These are phyloP conservation scores for Kodamaea ohmeri DNA, from an alignment of 1,139 yeast species.

Conservation along the genomic window DNA sequence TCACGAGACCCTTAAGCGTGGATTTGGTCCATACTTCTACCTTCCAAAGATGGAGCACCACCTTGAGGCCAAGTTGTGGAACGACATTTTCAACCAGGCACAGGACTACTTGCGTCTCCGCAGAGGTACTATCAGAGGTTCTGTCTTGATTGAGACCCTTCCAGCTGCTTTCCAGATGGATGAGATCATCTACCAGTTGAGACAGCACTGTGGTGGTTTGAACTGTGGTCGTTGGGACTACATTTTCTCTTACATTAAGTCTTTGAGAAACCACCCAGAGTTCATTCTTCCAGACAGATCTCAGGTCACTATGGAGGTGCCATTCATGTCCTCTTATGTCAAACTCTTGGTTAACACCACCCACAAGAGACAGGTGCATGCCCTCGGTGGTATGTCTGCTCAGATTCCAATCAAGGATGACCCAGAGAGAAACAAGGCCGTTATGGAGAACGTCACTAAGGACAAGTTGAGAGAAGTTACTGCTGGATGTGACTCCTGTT, in stretches of 20 bases:
- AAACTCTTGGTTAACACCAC: conserved; percentile 27
- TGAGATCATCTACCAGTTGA: conserved; percentile 29
- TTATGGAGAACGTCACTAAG: conserved; percentile 26
- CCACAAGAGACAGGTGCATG: conserved; percentile 31
- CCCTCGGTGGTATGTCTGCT: conserved; percentile 34
- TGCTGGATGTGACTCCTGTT: conserved; percentile 78
- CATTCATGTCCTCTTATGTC: conserved; percentile 28
- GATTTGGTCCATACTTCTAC: conserved; percentile 30
- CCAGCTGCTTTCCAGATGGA: conserved; percentile 35
- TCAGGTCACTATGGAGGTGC: conserved; percentile 28
- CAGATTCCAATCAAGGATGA: conserved; percentile 32
- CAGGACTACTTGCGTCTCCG: conserved; percentile 24
- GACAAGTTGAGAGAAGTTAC: conserved; percentile 57
- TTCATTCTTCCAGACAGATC: conserved; percentile 27
- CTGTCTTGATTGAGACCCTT: conserved; percentile 31
- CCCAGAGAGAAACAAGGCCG: conserved; percentile 21
- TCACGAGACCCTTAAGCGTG: conserved; percentile 20
- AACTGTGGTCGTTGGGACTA: conserved; percentile 35
- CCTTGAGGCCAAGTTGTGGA: conserved; percentile 31
- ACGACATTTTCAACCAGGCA: conserved; percentile 27
- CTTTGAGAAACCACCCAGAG: conserved; percentile 24
- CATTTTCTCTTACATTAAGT: conserved; percentile 28
- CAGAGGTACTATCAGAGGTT: conserved; percentile 29
- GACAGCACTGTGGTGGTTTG: conserved; percentile 28
- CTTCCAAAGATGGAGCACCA: conserved; percentile 33